These are phyloP conservation scores for Bassia scoparia DNA, from an alignment of 148 eudicot genomes.

Conservation along the genomic window DNA sequence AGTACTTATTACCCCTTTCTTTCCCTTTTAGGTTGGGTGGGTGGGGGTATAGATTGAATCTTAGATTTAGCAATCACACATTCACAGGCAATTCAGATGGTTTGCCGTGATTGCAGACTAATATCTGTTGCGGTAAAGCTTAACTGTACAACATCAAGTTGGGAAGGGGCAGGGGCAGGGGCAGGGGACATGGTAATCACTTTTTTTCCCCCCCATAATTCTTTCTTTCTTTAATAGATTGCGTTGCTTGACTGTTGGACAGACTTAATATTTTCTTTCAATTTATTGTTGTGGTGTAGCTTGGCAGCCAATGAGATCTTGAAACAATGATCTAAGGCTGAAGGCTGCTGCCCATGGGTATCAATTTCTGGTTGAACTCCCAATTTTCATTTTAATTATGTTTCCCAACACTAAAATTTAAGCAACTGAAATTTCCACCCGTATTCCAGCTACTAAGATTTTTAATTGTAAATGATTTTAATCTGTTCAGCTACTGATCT, in stretches of 20 bases:
- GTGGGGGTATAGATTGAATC: too few relatives aligned
- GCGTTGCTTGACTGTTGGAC: conserved; percentile 1
- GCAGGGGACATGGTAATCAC: too few relatives aligned
- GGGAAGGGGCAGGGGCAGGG: too few relatives aligned
- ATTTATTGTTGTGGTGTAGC: background rate
- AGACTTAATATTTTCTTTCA: background rate
- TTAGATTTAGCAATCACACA: too few relatives aligned
- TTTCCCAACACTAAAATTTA: background rate
- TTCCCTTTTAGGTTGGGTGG: background rate
- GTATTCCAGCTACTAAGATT: too few relatives aligned
- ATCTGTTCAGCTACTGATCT: background rate
- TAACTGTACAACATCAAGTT: too few relatives aligned
- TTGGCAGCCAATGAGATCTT: conserved; percentile 2
- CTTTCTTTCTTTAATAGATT: background rate
- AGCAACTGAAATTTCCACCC: background rate
- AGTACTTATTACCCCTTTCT: background rate
- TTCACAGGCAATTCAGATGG: too few relatives aligned
- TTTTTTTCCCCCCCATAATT: too few relatives aligned
- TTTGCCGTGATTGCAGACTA: too few relatives aligned
- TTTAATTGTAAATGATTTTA: background rate
- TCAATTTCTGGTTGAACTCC: background rate
- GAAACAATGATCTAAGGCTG: background rate
- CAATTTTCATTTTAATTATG: background rate
- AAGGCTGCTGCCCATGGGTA: background rate
- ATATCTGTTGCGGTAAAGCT: too few relatives aligned